A percentile compares a stretch with the other conserved stretches of the same genome.
phyloP scores from a whole-genome alignment of 1,284 basidiomycete genomes.

The Rhodotorula sp. region DNA sequence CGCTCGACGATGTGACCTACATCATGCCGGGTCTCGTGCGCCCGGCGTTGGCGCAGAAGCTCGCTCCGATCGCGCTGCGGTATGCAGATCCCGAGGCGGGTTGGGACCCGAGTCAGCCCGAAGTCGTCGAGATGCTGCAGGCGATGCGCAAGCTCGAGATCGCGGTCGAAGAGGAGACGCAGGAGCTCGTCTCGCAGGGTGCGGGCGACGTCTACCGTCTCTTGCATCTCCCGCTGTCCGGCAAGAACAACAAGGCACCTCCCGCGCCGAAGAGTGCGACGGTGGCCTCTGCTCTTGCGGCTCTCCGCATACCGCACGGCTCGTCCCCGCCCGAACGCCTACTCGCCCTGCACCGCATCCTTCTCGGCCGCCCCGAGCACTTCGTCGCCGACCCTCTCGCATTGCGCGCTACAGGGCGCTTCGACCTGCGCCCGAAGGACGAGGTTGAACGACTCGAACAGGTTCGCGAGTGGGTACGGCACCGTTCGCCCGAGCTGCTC shows the following conservation, averaged over 20 bases:
- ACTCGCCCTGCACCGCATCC: slow-evolving; percentile 69
- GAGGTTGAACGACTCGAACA: slow-evolving; percentile 63
- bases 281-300: slow-evolving; percentile 43
- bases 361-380: slow-evolving; percentile 66
- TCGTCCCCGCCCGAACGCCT: slow-evolving; percentile 4
- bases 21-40: slow-evolving; percentile 49
- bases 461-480: slow-evolving; percentile 61
- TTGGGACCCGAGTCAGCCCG: slow-evolving; percentile 37
- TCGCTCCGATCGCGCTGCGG: background rate
- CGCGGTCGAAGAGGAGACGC: slow-evolving; percentile 45
- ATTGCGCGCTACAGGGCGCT: slow-evolving; percentile 63
- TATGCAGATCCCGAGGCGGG: slow-evolving; percentile 18
- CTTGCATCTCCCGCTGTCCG: slow-evolving; percentile 46
- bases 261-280: slow-evolving; percentile 13
- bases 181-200: slow-evolving; percentile 20
- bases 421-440: slow-evolving; percentile 67
- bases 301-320: slow-evolving; percentile 49
- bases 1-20: slow-evolving; percentile 50
- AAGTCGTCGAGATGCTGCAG: slow-evolving; percentile 43
- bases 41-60: slow-evolving; percentile 26
- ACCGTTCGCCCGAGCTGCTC: slow-evolving; percentile 52
- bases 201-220: slow-evolving; percentile 30
- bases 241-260: slow-evolving; percentile 35
- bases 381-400: slow-evolving; percentile 65
- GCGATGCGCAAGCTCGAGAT: slow-evolving; percentile 47